Evolutionary conservation across 2,329 filamentous ascomycete genomes (phyloP).

Genomic region (Salinomyces thailandicus): DNA sequence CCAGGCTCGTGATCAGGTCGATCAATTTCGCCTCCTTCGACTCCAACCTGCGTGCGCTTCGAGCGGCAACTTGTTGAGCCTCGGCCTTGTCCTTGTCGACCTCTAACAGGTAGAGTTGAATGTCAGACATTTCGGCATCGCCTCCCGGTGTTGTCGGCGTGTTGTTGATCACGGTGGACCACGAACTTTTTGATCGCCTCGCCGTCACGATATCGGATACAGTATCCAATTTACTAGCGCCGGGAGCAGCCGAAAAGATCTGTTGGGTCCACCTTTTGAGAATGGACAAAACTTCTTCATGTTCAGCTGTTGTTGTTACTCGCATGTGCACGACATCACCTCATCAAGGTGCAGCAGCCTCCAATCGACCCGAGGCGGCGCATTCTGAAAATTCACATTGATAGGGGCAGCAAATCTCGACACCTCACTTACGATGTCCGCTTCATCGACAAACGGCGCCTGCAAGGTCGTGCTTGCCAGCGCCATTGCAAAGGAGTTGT

Average conservation of each 20-base stretch:
- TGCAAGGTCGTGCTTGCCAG: slow-evolving; percentile 92
- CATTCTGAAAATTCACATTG: not conserved
- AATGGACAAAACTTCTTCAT: not conserved
- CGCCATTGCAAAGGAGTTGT: slow-evolving; percentile 71
- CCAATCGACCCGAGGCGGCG: not conserved
- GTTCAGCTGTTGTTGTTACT: too few relatives aligned
- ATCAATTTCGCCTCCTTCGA: slow-evolving; percentile 51
- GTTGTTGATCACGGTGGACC: not conserved
- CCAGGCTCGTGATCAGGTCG: slow-evolving; percentile 51
- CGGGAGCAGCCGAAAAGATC: not conserved
- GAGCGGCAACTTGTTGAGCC: slow-evolving; percentile 33
- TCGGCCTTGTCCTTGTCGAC: slow-evolving; percentile 39
- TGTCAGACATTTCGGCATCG: slow-evolving; percentile 38
- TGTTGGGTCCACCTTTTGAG: not conserved
- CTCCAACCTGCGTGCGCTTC: slow-evolving; percentile 42
- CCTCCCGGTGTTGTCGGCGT: not conserved
- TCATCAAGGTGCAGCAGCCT: not conserved
- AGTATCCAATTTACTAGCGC: not conserved
- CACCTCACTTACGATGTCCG: not conserved
- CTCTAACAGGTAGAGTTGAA: slow-evolving; percentile 43
- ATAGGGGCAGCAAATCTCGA: not conserved
- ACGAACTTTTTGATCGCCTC: not conserved
- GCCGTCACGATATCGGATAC: too few relatives aligned
- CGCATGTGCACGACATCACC: not conserved
- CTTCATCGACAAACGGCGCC: slow-evolving; percentile 24